Evolutionary conservation across 768 basidiomycete species (phyloP).

Genomic region (Tulasnella sp.): DNA sequence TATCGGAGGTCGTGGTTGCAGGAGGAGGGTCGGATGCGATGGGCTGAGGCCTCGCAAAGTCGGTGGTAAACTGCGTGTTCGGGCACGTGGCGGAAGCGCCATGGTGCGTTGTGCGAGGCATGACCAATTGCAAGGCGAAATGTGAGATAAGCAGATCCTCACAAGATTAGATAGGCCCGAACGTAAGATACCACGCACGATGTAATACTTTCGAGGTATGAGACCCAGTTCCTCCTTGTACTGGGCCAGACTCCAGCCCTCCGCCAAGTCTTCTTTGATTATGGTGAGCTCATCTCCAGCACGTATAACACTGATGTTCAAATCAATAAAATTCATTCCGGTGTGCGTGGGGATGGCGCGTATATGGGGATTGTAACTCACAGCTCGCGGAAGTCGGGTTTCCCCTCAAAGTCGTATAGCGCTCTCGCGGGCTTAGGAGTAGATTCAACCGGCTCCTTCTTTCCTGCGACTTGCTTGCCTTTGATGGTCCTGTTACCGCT

Average conservation of each 20-base stretch:
- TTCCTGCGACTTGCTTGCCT: slow-evolving; percentile 20
- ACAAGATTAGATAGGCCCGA: background rate
- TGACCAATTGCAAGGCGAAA: background rate
- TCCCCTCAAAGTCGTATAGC: slow-evolving; percentile 63
- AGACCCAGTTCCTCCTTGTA: slow-evolving; percentile 51
- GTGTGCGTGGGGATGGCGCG: background rate
- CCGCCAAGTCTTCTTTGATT: slow-evolving; percentile 58
- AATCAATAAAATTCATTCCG: background rate
- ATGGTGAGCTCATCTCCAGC: slow-evolving; percentile 62
- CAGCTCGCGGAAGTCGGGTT: slow-evolving; percentile 63
- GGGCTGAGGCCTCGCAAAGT: slow-evolving; percentile 40
- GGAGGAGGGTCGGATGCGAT: slow-evolving; percentile 40
- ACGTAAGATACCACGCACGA: slow-evolving; percentile 33
- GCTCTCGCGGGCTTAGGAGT: slow-evolving; percentile 48
- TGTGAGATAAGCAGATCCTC: background rate
- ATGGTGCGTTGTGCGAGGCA: background rate
- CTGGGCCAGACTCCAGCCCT: slow-evolving; percentile 68
- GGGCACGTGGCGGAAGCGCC: background rate
- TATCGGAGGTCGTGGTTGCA: slow-evolving; percentile 18
- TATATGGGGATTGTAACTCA: background rate
- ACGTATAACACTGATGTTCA: slow-evolving; percentile 30
- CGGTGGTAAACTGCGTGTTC: slow-evolving; percentile 45
- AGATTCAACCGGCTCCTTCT: slow-evolving; percentile 23
- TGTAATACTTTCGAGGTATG: slow-evolving; percentile 60
- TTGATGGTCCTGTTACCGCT: slow-evolving; percentile 12